These are phyloP conservation scores for Lactarius sanguifluus DNA, from an alignment of 768 basidiomycete species.

Conservation along the genomic window DNA sequence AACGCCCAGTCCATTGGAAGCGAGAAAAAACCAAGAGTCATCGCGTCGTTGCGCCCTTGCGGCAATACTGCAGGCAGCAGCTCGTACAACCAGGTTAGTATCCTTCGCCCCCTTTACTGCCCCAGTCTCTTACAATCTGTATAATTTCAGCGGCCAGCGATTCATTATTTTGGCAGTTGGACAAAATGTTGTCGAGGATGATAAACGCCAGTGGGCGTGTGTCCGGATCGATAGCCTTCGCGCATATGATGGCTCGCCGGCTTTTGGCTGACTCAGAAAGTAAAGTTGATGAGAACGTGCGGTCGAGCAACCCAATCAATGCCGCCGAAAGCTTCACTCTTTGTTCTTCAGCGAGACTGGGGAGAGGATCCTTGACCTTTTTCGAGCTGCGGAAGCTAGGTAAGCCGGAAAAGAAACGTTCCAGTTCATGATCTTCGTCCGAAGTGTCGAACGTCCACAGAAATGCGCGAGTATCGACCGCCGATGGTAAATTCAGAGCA, in stretches of 20 bases:
- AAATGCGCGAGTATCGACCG: not conserved
- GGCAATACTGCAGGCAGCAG: not conserved
- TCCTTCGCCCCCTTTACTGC: not conserved
- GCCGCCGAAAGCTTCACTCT: not conserved
- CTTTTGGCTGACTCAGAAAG: not conserved
- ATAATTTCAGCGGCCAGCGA: not conserved
- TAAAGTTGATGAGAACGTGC: not conserved
- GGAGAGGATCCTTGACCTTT: not conserved
- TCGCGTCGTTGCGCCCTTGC: not conserved
- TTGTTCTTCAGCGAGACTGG: not conserved
- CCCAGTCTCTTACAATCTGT: not conserved
- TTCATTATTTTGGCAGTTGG: not conserved
- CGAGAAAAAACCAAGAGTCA: not conserved
- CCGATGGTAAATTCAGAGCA: not conserved
- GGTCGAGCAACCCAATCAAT: not conserved
- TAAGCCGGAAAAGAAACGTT: not conserved
- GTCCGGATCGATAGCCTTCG: not conserved
- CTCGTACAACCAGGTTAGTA: not conserved
- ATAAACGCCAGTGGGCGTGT: too few relatives aligned
- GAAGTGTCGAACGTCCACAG: not conserved
- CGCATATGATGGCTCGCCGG: not conserved
- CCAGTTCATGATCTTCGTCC: not conserved
- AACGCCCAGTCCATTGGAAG: not conserved
- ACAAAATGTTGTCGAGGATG: not conserved
- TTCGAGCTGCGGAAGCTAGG: not conserved